These are phyloP conservation scores for Candida boidinii DNA, from an alignment of 805 yeast species.

Conservation along the genomic window DNA sequence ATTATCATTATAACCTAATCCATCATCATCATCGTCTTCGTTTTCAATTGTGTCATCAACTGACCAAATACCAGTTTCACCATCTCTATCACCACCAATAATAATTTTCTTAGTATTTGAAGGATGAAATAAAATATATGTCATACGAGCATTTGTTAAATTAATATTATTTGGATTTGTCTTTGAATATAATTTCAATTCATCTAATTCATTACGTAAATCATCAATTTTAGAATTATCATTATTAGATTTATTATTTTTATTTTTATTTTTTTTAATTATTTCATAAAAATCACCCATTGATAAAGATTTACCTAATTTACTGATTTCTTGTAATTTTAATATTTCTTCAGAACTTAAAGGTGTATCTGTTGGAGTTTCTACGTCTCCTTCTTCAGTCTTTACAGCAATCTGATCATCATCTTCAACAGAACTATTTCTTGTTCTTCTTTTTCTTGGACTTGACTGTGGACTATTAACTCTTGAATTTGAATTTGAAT, in stretches of 20 bases:
- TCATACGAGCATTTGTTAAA: constrained; percentile 63
- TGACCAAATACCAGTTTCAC: constrained; percentile 85
- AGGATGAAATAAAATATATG: constrained; percentile 74
- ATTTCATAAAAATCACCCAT: constrained; percentile 66
- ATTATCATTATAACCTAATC: too few relatives aligned
- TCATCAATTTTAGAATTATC: constrained; percentile 35
- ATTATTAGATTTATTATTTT: constrained; percentile 16
- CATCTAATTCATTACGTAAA: constrained; percentile 45
- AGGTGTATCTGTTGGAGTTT: too few relatives aligned
- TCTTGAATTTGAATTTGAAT: constrained; percentile 14
- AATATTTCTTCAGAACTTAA: constrained; percentile 17
- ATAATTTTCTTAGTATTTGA: constrained; percentile 50
- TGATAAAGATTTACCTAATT: constrained; percentile 45
- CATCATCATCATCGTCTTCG: constrained; percentile 26
- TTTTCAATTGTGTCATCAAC: constrained; percentile 33
- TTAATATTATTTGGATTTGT: constrained; percentile 66
- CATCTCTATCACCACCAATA: constrained; percentile 85
- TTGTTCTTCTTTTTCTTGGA: too few relatives aligned
- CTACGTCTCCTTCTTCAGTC: constrained; percentile 26
- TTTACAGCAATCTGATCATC: constrained; percentile 16
- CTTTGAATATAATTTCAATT: constrained; percentile 40
- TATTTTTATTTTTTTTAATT: constrained; percentile 25
- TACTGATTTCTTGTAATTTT: constrained; percentile 23
- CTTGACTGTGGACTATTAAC: too few relatives aligned
- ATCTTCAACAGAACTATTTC: too few relatives aligned